Evolutionary conservation across 192 early-diverging fungal species (phyloP).

Genomic region (Geranomyces variabilis): DNA sequence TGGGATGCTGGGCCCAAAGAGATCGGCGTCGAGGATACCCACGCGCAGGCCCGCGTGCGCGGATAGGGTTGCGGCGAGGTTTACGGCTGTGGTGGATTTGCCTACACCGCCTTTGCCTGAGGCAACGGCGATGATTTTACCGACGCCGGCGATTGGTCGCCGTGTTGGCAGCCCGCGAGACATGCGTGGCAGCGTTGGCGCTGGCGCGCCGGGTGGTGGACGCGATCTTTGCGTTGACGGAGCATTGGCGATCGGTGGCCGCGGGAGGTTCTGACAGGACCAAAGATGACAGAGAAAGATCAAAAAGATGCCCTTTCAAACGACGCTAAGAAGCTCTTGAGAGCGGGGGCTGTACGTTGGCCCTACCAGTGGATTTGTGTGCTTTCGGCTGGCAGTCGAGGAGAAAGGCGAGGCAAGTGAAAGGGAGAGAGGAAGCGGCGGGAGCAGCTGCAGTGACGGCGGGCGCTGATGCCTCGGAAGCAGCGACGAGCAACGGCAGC

Average conservation of each 20-base stretch:
- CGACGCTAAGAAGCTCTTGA: background rate
- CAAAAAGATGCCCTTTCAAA: background rate
- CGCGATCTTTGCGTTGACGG: background rate
- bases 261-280: background rate
- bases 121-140: conserved; percentile 77
- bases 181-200: conserved; percentile 29
- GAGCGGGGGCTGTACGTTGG: background rate
- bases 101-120: conserved; percentile 93
- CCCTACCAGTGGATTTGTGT: conserved; percentile 2
- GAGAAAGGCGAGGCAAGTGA: background rate
- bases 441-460: no score
- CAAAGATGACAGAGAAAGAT: background rate
- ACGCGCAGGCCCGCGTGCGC: conserved; percentile 51
- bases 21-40: conserved; percentile 86
- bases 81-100: conserved; percentile 87
- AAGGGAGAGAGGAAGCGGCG: no score
- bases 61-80: conserved; percentile 71
- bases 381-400: background rate
- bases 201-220: conserved; percentile 11
- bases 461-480: no score
- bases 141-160: conserved; percentile 70
- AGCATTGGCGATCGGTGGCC: background rate
- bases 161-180: conserved; percentile 70
- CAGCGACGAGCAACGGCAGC: no score
- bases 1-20: conserved; percentile 92